Evolutionary conservation across 163 green algal genomes (phyloP), one percentile per base, ranked within the genome.

Genomic region (Trebouxiophyceae sp.): DNA sequence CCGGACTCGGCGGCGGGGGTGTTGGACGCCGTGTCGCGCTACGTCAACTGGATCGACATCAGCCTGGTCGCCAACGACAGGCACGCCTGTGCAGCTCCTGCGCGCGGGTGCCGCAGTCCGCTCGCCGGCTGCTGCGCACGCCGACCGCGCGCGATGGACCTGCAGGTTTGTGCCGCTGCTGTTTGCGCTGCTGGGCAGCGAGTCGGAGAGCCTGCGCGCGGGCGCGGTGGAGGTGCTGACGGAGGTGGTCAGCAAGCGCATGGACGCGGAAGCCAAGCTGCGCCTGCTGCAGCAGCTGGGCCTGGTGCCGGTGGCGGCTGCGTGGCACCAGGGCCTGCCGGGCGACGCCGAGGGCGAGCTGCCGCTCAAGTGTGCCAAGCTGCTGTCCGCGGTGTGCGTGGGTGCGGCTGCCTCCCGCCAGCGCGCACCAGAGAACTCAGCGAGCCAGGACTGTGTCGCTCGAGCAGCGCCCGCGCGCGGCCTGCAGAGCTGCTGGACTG

Each of bases 41-140:
- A 95, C 73, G 82, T 96, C 33, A 76, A 78, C 66, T 98, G 92
- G 92, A 92, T 97, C 16, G 93, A 98, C 79, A 97, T 98, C 45
- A 57, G 65, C 2, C 81, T 98, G n/a, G 83, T 97, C 16, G 88
- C 86, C 32, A 95, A 94, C 69, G 82, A 95, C 66, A 81, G 74
- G 83, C 89, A 67, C 67, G 74, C 31, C n/a, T n/a, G n/a, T n/a
- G n/a, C n/a, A n/a, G n/a, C n/a, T n/a, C n/a, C n/a, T n/a, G n/a
- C n/a, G n/a, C n/a, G n/a, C n/a, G n/a, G n/a, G n/a, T n/a, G n/a
- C n/a, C n/a, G n/a, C n/a, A n/a, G n/a, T n/a, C n/a, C n/a, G n/a
- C n/a, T n/a, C n/a, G n/a, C n/a, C n/a, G n/a, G n/a, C n/a, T n/a
- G n/a, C n/a, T n/a, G n/a, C n/a, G n/a, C n/a, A n/a, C n/a, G n/a